Percentiles rank a stretch among this genome's conserved stretches.
These are phyloP conservation scores for Meredithiella fracta DNA, from an alignment of 2,329 filamentous ascomycete species.

Conservation along the genomic window DNA sequence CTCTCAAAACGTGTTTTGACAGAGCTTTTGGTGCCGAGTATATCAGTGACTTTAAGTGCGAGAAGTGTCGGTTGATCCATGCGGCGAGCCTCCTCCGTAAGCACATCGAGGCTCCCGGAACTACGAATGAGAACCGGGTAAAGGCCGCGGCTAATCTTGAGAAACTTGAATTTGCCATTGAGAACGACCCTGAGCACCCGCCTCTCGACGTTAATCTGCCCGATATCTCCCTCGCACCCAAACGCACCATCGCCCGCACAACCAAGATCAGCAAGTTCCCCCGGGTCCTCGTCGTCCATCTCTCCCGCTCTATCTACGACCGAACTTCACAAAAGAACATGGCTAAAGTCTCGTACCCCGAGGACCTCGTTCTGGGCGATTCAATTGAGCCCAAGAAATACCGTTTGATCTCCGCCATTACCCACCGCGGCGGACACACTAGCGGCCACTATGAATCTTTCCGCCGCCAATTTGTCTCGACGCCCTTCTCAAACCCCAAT, in stretches of 20 bases:
- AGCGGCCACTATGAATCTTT: conserved; percentile 97
- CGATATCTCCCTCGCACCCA: conserved; percentile 56
- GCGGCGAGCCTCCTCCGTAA: conserved; percentile 48
- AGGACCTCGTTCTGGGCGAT: conserved; percentile 66
- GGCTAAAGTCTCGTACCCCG: conserved; percentile 84
- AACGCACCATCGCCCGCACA: conserved; percentile 70
- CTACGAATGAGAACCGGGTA: conserved; percentile 27
- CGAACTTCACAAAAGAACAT: conserved; percentile 77
- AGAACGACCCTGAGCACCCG: conserved; percentile 64
- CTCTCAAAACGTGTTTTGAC: conserved; percentile 78
- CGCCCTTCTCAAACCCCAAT: conserved; percentile 69
- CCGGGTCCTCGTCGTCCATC: conserved; percentile 76
- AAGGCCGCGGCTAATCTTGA: conserved; percentile 40
- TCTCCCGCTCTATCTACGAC: conserved; percentile 87
- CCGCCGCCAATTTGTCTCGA: conserved; percentile 56
- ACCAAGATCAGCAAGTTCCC: conserved; percentile 78
- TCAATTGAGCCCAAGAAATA: conserved; percentile 65
- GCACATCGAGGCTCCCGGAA: conserved; percentile 37
- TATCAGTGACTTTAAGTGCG: conserved; percentile 94
- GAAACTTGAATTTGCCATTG: conserved; percentile 52
- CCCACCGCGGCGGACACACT: conserved; percentile 88
- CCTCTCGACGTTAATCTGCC: conserved; percentile 41
- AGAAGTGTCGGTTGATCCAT: conserved; percentile 75
- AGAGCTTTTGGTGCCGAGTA: conserved; percentile 87
- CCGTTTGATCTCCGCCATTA: conserved; percentile 71